phyloP scores from a whole-genome alignment of 1,284 basidiomycete genomes.

The Grifola frondosa region DNA sequence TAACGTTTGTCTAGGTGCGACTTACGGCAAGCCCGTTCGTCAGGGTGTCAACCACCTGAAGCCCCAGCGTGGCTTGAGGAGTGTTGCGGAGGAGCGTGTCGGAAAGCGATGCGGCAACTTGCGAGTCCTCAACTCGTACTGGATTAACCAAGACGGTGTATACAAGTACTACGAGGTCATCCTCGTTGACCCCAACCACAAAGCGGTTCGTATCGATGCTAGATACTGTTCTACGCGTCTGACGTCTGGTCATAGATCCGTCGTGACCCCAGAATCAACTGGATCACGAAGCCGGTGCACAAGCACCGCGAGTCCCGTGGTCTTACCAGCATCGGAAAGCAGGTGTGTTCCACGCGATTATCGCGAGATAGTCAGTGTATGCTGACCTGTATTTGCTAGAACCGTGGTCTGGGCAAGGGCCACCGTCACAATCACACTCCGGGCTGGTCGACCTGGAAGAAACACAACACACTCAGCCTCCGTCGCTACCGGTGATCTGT shows the following conservation, averaged over 20 bases:
- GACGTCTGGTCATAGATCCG: slow-evolving; percentile 64
- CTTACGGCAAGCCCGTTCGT: slow-evolving; percentile 98
- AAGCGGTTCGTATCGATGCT: slow-evolving; percentile 64
- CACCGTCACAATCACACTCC: slow-evolving; percentile 94
- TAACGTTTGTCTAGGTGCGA: slow-evolving; percentile 66
- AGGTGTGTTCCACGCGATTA: slow-evolving; percentile 51
- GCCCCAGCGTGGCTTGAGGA: slow-evolving; percentile 91
- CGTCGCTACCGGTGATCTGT: slow-evolving; percentile 89
- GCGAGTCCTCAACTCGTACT: slow-evolving; percentile 97
- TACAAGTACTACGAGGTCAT: slow-evolving; percentile 99
- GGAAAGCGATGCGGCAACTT: slow-evolving; percentile 95
- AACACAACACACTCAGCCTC: slow-evolving; percentile 97
- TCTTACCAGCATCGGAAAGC: slow-evolving; percentile 95
- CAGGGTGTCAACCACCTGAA: slow-evolving; percentile 99
- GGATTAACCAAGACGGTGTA: slow-evolving; percentile 99
- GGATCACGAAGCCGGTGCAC: slow-evolving; percentile 98
- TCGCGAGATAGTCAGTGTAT: slow-evolving; percentile 5
- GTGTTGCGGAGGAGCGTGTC: slow-evolving; percentile 97
- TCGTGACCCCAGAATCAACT: slow-evolving; percentile 96
- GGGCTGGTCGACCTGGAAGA: slow-evolving; percentile 91
- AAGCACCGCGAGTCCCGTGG: slow-evolving; percentile 98
- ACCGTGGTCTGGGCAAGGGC: slow-evolving; percentile 95
- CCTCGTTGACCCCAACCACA: slow-evolving; percentile 92
- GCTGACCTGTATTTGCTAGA: slow-evolving; percentile 42
- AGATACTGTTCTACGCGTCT: slow-evolving; percentile 7